Percentiles rank a stretch among this genome's conserved stretches.
These are phyloP conservation scores for Diversispora eburnea DNA, from an alignment of 192 early-diverging fungal genomes.

Conservation along the genomic window DNA sequence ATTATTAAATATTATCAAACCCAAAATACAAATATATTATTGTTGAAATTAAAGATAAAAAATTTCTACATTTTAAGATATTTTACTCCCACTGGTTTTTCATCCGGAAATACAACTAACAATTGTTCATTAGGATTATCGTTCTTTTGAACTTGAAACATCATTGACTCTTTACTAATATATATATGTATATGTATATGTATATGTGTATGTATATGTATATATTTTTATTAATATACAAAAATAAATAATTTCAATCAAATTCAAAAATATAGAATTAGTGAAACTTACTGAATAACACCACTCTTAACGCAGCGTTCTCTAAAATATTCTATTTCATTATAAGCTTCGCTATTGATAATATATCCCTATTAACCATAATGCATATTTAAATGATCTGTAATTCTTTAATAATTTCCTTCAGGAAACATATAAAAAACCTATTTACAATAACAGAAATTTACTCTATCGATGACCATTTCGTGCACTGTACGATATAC, in stretches of 20 bases:
- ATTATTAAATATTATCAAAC: constrained; percentile 5
- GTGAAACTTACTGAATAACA: constrained; percentile 66
- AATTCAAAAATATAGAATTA: neutral
- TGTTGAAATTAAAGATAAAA: neutral
- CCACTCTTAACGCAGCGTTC: constrained; percentile 62
- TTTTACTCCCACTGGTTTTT: constrained; percentile 83
- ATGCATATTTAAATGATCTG: too few relatives aligned
- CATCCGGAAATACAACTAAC: constrained; percentile 91
- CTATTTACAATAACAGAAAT: neutral
- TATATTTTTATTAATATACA: neutral
- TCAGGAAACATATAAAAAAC: neutral
- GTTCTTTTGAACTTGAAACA: constrained; percentile 80
- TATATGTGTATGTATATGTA: neutral
- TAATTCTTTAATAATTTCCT: too few relatives aligned
- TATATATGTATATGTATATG: too few relatives aligned
- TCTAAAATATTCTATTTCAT: constrained; percentile 78
- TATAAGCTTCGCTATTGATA: constrained; percentile 76
- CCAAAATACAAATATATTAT: constrained; percentile 3
- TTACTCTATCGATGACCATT: constrained; percentile 83
- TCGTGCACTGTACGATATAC: constrained; percentile 87
- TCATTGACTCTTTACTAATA: constrained; percentile 66
- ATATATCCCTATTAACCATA: constrained; percentile 65
- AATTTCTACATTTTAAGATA: constrained; percentile 76
- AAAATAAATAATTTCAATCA: constrained; percentile 2
- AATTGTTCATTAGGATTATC: constrained; percentile 79